A percentile compares a stretch with the other conserved stretches of the same genome.
Evolutionary conservation across 176 grass and related monocot species (phyloP).

Genomic region (Guadua angustifolia): DNA sequence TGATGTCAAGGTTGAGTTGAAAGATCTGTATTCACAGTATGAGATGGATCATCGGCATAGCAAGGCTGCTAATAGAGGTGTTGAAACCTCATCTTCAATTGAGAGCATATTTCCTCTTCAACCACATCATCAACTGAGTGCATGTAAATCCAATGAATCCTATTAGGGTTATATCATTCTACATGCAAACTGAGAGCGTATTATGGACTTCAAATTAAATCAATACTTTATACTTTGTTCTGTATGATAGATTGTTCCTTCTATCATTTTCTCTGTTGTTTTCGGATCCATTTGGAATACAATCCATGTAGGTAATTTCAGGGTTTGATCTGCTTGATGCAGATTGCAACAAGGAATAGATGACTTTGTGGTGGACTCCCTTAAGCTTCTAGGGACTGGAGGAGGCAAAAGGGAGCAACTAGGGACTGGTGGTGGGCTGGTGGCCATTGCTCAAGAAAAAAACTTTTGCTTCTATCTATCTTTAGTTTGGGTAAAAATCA

Average conservation of each 20-base stretch:
- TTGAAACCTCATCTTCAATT: no score
- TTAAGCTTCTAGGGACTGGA: constrained; percentile 59
- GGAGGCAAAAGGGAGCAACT: no score
- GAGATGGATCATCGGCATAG: no score
- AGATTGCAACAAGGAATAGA: constrained; percentile 97
- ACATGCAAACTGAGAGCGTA: neutral
- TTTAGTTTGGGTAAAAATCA: no score
- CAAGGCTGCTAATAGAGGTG: no score
- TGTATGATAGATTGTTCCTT: constrained; percentile 9
- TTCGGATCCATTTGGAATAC: constrained; percentile 98
- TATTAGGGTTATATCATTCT: neutral
- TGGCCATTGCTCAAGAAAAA: no score
- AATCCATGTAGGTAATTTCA: constrained; percentile 97
- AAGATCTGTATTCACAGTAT: neutral
- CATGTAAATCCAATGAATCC: neutral
- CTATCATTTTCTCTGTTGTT: constrained; percentile 32
- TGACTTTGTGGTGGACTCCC: constrained; percentile 89
- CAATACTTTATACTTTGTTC: constrained; percentile 43
- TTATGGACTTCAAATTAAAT: constrained; percentile 16
- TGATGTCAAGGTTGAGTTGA: neutral
- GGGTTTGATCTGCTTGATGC: constrained; percentile 97
- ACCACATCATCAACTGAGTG: no score
- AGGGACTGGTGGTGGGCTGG: no score
- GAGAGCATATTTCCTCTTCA: no score
- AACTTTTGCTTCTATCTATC: no score